Percentiles rank a stretch among this genome's conserved stretches.
phyloP scores from a whole-genome alignment of 1,139 yeast species.

The Taiozyma sp. region DNA sequence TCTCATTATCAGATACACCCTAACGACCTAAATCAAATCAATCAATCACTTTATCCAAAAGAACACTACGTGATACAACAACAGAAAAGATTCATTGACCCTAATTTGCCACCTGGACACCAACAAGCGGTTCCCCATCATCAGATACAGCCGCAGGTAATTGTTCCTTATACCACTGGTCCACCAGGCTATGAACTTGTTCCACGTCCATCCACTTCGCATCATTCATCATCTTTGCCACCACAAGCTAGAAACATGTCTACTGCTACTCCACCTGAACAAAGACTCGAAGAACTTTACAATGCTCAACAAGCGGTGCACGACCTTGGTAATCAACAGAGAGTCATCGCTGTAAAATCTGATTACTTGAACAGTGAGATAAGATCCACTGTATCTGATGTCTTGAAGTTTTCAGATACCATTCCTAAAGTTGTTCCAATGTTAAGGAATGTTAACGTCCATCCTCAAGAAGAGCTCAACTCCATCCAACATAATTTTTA shows the following conservation, averaged over 20 bases:
- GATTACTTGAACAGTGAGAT: slow-evolving; percentile 13
- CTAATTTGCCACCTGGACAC: slow-evolving; percentile 1
- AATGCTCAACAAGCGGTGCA: slow-evolving; percentile 3
- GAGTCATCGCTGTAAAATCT: slow-evolving; percentile 7
- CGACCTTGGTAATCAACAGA: slow-evolving; percentile 18
- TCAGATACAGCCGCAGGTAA: not conserved
- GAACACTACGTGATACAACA: slow-evolving; percentile 2
- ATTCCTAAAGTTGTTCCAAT: slow-evolving; percentile 22
- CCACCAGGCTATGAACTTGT: not conserved
- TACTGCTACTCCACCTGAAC: slow-evolving; percentile 3
- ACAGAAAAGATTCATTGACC: not conserved
- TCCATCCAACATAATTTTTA: slow-evolving; percentile 18
- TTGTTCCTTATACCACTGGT: not conserved
- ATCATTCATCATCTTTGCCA: not conserved
- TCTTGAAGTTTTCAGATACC: slow-evolving; percentile 18
- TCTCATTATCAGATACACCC: slow-evolving; percentile 4
- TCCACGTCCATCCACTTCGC: not conserved
- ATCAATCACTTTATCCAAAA: slow-evolving; percentile 1
- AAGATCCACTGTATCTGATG: slow-evolving; percentile 18
- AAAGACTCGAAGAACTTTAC: slow-evolving; percentile 6
- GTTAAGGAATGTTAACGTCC: slow-evolving; percentile 9
- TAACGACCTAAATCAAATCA: slow-evolving; percentile 4
- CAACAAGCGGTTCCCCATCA: not conserved
- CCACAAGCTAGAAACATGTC: not conserved
- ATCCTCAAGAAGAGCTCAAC: slow-evolving; percentile 13